Evolutionary conservation across 2,329 filamentous ascomycete genomes (phyloP), one percentile per base, ranked within the genome.

Genomic region (Diaporthe sp.): DNA sequence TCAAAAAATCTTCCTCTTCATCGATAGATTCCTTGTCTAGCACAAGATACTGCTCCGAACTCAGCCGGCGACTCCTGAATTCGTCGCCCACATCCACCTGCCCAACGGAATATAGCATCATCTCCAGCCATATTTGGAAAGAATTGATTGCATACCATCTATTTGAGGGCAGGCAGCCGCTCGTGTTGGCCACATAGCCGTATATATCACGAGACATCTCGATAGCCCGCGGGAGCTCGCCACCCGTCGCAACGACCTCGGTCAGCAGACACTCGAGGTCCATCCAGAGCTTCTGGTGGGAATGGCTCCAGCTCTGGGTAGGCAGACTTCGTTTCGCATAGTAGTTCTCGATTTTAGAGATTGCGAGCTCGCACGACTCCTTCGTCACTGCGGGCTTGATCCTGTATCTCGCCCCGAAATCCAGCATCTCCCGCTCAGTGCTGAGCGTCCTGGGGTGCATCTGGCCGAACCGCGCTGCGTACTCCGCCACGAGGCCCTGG

Each of bases 131-230:
- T 20, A 28, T 44, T 6, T 44, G 58, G 58, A 44, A 25, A 17
- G 34, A 63, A 8, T 63, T 63, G 10, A 63, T 63, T 44, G 37
- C 39, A 28, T 44, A 63, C 58, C 34, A 61, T 37, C 34, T 61
- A 4, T 15, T 60, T 4, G 57, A 25, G n/a, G 31, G 57, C 20
- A 60, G 25, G 22, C 57, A 60, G 31, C 57, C 57, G 15, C 34
- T 60, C 39, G 57, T 39, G 20, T 25, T 39, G 2, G 57, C 57
- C 57, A 60, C 57, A 37, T 39, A 60, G 3, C 9, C 34, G n/a
- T 60, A 60, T n/a, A 60, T 39, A n/a, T 60, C 34, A 42, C 37
- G 58, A 42, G 22, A 42, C 58, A 37, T 61, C 10, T 61, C 10
- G 37, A 42, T 39, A 25, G 34, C 34, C 34, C 42, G 58, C 58